A percentile compares a stretch with the other conserved stretches of the same genome.
Conservation (phyloP, 2,329 filamentous ascomycete species). For the Xylariales sp. region DNA sequence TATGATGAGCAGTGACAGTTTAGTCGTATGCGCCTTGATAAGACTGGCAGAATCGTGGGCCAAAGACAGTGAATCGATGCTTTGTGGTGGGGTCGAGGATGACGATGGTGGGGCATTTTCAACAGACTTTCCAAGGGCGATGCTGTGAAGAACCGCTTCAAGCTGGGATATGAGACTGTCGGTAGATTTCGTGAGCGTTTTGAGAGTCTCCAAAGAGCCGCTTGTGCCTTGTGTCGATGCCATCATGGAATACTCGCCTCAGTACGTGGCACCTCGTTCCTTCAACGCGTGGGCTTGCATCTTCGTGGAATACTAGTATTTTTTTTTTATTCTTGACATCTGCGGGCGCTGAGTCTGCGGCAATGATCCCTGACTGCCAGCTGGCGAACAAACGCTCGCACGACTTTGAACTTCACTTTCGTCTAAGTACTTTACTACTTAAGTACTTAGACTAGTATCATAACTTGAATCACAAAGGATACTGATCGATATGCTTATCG, state of each 20-base stretch:
- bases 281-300: no score
- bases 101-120: constrained; percentile 13
- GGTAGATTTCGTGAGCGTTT: constrained; percentile 32
- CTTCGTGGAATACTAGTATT: no score
- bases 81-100: constrained; percentile 13
- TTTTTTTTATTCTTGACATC: no score
- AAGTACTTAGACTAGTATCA: no score
- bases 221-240: constrained; percentile 8
- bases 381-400: no score
- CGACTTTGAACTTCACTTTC: no score
- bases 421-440: no score
- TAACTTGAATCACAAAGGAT: no score
- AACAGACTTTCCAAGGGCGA: constrained; percentile 28
- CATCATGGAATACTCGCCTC: constrained; percentile 9
- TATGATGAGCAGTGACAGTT: constrained; percentile 79
- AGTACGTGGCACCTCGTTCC: no score
- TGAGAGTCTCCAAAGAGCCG: constrained; percentile 32
- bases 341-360: no score
- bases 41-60: constrained; percentile 68
- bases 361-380: no score
- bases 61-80: constrained; percentile 59
- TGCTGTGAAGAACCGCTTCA: constrained; percentile 35
- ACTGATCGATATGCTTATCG: no score
- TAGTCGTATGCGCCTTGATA: constrained; percentile 78
- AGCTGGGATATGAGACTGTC: constrained; percentile 36